Conservation (phyloP, 495 filamentous ascomycete species). For the Letharia columbiana region DNA sequence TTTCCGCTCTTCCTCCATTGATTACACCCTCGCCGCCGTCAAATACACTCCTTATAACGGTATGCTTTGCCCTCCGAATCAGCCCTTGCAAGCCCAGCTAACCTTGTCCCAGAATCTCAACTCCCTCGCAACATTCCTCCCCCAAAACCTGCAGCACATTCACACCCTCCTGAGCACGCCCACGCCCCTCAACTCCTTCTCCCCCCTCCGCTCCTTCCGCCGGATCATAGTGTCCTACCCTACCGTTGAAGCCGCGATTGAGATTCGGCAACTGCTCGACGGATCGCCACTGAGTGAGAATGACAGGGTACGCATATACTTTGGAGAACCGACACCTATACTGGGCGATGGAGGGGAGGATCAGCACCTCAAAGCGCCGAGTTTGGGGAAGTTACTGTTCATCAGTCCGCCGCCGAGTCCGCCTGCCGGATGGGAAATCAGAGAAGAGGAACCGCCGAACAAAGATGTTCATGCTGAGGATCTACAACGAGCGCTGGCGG, state of each 20-base stretch:
- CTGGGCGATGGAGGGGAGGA: conserved; percentile 51
- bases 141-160: conserved; percentile 66
- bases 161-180: conserved; percentile 57
- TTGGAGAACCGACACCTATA: conserved; percentile 68
- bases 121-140: conserved; percentile 68
- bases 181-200: conserved; percentile 75
- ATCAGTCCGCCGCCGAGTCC: conserved; percentile 89
- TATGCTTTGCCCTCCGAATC: conserved; percentile 20
- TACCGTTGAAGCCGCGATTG: conserved; percentile 60
- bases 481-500: conserved; percentile 68
- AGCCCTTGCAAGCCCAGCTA: background rate
- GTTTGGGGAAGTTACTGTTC: conserved; percentile 88
- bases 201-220: conserved; percentile 83
- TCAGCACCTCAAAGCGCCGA: conserved; percentile 69
- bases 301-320: conserved; percentile 72
- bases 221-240: conserved; percentile 87
- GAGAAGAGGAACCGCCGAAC: conserved; percentile 84
- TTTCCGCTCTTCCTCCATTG: conserved; percentile 70
- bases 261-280: conserved; percentile 62
- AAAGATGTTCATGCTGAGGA: conserved; percentile 89
- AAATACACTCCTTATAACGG: conserved; percentile 89
- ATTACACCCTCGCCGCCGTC: conserved; percentile 72
- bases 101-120: conserved; percentile 54
- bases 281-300: conserved; percentile 49
- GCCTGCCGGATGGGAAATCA: conserved; percentile 87